Base-by-base conservation (phyloP, 108 stramenopile species). In the Skeletonema costatum region DNA sequence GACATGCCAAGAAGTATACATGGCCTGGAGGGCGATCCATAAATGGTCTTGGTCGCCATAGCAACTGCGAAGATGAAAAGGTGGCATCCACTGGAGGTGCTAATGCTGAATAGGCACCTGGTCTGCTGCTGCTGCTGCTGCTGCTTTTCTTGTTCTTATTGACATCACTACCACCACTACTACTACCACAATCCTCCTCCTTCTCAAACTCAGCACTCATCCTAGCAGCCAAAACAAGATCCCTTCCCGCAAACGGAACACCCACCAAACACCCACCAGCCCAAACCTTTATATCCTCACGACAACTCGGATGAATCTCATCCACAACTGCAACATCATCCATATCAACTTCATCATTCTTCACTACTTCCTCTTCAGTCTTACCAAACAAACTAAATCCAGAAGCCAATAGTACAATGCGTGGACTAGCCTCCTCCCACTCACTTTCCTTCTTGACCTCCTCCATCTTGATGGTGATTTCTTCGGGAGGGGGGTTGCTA, bases 381-480 rank as follows among this genome's bases (percentile, higher is more conserved):
- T 35, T 50, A 25, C 16, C 61, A 41, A 80, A 74, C n/a, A 69
- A 36, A 56, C 58, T 59, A 67, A 75, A 75, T 46, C 74, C 74
- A 32, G 68, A 76, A 42, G 84, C 85, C 21, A 92, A 71, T 29
- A 93, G 78, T 16, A 90, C 87, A 65, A 92, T 85, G 17, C 94
- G 80, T 17, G 92, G 92, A 75, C 89, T 92, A 5, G 88, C 82
- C 79, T 93, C 91, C 82, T 95, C 92, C 90, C 89, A 89, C 71
- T 90, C 88, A 17, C 89, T 89, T 74, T 95, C 94, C 16, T 69
- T 77, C 25, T 64, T 70, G 16, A 93, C 91, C 71, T 95, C 94
- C 19, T 51, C 63, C 79, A 92, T 89, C 61, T 95, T 95, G 14
- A 30, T 21, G 12, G 42, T 33, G 16, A 95, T 83, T 71, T 95